Evolutionary conservation across 179 eudicot species (phyloP).

Genomic region (Drosera spatulata): DNA sequence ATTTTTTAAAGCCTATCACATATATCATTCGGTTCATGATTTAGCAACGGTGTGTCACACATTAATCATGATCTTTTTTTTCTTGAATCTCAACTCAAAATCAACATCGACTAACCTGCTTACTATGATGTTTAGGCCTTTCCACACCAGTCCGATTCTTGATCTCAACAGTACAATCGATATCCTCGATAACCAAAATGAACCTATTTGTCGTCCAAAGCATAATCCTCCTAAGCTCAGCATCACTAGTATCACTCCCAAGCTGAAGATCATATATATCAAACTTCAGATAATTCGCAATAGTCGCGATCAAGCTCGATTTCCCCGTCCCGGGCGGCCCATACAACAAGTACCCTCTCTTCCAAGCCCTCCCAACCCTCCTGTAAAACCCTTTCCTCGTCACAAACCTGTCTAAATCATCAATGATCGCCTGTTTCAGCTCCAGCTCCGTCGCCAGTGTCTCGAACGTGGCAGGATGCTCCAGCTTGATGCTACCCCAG

Average conservation of each 20-base stretch:
- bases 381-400: constrained; percentile 20
- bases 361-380: constrained; percentile 36
- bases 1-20: no score
- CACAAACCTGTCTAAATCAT: constrained; percentile 27
- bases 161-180: constrained; percentile 25
- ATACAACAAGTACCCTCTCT: constrained; percentile 32
- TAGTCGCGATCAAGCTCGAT: constrained; percentile 39
- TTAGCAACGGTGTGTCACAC: no score
- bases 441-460: constrained; percentile 26
- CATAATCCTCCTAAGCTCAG: constrained; percentile 18
- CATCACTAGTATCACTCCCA: constrained; percentile 18
- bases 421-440: constrained; percentile 11
- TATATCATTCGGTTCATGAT: no score
- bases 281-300: constrained; percentile 30
- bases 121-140: no score
- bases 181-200: constrained; percentile 33
- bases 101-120: no score
- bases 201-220: constrained; percentile 21
- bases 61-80: no score
- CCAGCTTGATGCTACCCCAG: constrained; percentile 9
- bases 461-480: constrained; percentile 29
- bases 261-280: constrained; percentile 39
- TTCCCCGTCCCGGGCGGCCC: constrained; percentile 45
- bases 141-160: constrained; percentile 8
- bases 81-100: no score